Evolutionary conservation across 2,329 filamentous ascomycete genomes (phyloP).

Genomic region (Colletotrichum endophyticum): DNA sequence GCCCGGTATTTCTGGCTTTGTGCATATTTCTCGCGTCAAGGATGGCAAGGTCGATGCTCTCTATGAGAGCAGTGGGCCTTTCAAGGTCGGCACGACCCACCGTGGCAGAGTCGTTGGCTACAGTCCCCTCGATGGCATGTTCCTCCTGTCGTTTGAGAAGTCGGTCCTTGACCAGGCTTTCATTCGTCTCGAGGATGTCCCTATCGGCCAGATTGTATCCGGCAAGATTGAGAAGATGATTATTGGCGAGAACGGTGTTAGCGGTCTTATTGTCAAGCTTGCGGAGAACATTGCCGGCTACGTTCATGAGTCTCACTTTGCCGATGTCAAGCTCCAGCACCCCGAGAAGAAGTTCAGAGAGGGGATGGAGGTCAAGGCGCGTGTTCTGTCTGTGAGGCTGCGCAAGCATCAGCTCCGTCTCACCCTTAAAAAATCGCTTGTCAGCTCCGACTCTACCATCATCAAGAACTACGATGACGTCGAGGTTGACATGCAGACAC

Average conservation of each 20-base stretch:
- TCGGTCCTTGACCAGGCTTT: constrained; percentile 86
- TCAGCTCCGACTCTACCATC: constrained; percentile 85
- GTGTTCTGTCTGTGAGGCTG: constrained; percentile 81
- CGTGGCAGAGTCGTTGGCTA: constrained; percentile 84
- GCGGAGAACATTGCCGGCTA: constrained; percentile 89
- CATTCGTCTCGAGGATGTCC: constrained; percentile 89
- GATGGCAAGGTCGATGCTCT: constrained; percentile 89
- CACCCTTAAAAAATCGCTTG: constrained; percentile 91
- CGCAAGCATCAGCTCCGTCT: constrained; percentile 81
- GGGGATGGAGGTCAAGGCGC: constrained; percentile 81
- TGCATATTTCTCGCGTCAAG: constrained; percentile 91
- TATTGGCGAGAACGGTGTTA: constrained; percentile 77
- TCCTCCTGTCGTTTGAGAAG: constrained; percentile 83
- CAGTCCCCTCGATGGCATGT: constrained; percentile 85
- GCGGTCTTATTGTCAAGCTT: constrained; percentile 81
- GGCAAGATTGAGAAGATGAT: constrained; percentile 86
- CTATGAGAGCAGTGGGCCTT: constrained; percentile 77
- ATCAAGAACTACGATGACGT: constrained; percentile 81
- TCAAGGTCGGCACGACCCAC: constrained; percentile 79
- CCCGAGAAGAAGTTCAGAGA: constrained; percentile 96
- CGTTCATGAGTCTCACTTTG: constrained; percentile 85
- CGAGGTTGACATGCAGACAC: constrained; percentile 75
- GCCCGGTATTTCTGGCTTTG: constrained; percentile 77
- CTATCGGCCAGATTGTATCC: constrained; percentile 79
- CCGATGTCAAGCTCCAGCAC: constrained; percentile 86